Conservation (phyloP, 2,329 filamentous ascomycete genomes). For the Delphinella strobiligena region DNA sequence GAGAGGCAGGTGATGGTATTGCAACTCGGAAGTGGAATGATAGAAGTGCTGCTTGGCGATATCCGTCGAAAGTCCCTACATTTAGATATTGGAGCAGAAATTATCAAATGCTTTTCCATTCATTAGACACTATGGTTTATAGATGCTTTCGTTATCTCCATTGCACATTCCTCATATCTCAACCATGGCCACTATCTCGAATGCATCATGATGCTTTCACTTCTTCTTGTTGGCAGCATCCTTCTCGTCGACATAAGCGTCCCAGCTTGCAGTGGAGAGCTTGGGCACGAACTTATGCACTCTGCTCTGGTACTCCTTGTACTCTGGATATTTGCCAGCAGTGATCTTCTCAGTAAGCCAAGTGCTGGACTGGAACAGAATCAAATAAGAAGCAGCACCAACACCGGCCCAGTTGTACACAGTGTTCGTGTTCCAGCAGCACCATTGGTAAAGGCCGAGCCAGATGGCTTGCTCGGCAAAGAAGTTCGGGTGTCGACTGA, state of each 20-base stretch:
- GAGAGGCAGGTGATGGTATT: slow-evolving; percentile 46
- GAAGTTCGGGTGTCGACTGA: slow-evolving; percentile 90
- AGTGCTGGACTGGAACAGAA: slow-evolving; percentile 83
- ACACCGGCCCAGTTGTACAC: slow-evolving; percentile 67
- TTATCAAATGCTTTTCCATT: too few species aligned
- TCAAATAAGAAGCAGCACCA: slow-evolving; percentile 57
- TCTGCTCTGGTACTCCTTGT: slow-evolving; percentile 67
- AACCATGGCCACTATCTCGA: too few species aligned
- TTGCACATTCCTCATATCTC: too few species aligned
- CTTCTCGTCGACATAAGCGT: slow-evolving; percentile 17
- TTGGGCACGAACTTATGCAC: slow-evolving; percentile 76
- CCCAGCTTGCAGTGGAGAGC: slow-evolving; percentile 19
- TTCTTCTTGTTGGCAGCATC: not conserved
- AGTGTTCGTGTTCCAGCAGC: slow-evolving; percentile 58
- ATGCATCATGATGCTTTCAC: not conserved
- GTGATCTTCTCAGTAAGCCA: slow-evolving; percentile 77
- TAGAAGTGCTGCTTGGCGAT: too few species aligned
- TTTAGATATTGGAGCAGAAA: too few species aligned
- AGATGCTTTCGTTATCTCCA: too few species aligned
- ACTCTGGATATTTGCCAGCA: slow-evolving; percentile 74
- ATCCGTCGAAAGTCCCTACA: too few species aligned
- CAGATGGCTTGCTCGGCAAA: slow-evolving; percentile 84
- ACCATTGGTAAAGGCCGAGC: slow-evolving; percentile 82
- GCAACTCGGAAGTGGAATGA: not conserved
- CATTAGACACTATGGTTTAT: too few species aligned